Evolutionary conservation across 257 asterid species (phyloP).

Genomic region (Lavandula angustifolia): DNA sequence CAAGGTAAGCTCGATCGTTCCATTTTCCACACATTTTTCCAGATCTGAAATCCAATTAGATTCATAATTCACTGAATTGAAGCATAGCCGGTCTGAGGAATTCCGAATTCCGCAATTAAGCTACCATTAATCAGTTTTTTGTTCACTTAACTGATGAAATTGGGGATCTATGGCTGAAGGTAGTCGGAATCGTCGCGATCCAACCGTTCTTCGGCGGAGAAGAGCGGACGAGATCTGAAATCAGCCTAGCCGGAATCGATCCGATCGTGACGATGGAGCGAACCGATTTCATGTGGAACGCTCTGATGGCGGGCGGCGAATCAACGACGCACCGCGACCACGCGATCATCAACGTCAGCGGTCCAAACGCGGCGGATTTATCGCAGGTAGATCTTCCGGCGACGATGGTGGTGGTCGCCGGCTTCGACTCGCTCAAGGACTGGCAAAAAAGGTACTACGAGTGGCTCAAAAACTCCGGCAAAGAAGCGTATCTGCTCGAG

Average conservation of each 20-base stretch:
- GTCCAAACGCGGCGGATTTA: slow-evolving; percentile 66
- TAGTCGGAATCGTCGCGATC: slow-evolving; percentile 62
- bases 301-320: slow-evolving; percentile 32
- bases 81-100: too few relatives aligned
- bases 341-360: slow-evolving; percentile 64
- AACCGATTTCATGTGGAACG: slow-evolving; percentile 71
- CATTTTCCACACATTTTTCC: too few relatives aligned
- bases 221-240: slow-evolving; percentile 60
- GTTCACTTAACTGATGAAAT: too few relatives aligned
- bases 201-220: slow-evolving; percentile 86
- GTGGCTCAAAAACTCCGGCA: slow-evolving; percentile 64
- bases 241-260: slow-evolving; percentile 42
- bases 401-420: slow-evolving; percentile 63
- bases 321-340: slow-evolving; percentile 59
- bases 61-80: too few relatives aligned
- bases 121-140: too few relatives aligned
- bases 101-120: too few relatives aligned
- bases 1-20: slow-evolving; percentile 41
- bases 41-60: too few relatives aligned
- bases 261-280: slow-evolving; percentile 38
- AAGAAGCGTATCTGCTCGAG: slow-evolving; percentile 53
- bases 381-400: slow-evolving; percentile 62
- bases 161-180: slow-evolving; percentile 26
- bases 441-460: slow-evolving; percentile 68
- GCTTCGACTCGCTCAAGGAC: slow-evolving; percentile 69